phyloP scores from a whole-genome alignment of 345 rosid genomes.

The Orychophragmus violaceus region DNA sequence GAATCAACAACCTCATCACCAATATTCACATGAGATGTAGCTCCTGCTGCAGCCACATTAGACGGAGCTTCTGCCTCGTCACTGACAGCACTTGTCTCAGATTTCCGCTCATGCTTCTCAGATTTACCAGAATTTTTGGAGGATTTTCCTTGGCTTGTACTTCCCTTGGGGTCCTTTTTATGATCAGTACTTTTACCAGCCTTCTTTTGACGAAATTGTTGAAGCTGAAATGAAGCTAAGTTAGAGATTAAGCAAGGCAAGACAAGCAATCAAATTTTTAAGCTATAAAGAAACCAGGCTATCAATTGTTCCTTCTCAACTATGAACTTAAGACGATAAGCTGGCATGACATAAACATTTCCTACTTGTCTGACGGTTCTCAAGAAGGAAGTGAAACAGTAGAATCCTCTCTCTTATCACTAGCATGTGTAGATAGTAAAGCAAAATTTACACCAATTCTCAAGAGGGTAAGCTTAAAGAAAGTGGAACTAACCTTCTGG shows the following conservation, averaged over 20 bases:
- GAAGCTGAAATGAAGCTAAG: slow-evolving; percentile 55
- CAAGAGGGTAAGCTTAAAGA: not conserved
- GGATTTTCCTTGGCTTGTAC: slow-evolving; percentile 68
- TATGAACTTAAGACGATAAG: not conserved
- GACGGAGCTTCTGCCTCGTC: slow-evolving; percentile 21
- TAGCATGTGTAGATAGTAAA: not conserved
- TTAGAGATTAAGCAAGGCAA: not conserved
- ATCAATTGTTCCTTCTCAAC: slow-evolving; percentile 1
- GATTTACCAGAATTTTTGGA: slow-evolving; percentile 55
- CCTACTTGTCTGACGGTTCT: not conserved
- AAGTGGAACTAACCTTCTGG: slow-evolving; percentile 51
- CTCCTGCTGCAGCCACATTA: slow-evolving; percentile 37
- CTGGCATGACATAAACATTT: not conserved
- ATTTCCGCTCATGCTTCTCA: slow-evolving; percentile 49
- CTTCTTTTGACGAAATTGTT: slow-evolving; percentile 93
- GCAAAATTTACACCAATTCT: not conserved
- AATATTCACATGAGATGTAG: slow-evolving; percentile 24
- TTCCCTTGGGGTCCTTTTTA: slow-evolving; percentile 62
- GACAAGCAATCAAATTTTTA: slow-evolving; percentile 3
- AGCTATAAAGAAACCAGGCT: not conserved
- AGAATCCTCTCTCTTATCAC: slow-evolving; percentile 1
- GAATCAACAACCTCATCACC: slow-evolving; percentile 28
- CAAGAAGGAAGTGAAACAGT: slow-evolving; percentile 1
- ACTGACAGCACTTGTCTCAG: slow-evolving; percentile 32
- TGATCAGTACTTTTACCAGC: slow-evolving; percentile 50